These are phyloP conservation scores for Omphalotus guepiniiformis DNA, from an alignment of 768 basidiomycete genomes.

Conservation along the genomic window DNA sequence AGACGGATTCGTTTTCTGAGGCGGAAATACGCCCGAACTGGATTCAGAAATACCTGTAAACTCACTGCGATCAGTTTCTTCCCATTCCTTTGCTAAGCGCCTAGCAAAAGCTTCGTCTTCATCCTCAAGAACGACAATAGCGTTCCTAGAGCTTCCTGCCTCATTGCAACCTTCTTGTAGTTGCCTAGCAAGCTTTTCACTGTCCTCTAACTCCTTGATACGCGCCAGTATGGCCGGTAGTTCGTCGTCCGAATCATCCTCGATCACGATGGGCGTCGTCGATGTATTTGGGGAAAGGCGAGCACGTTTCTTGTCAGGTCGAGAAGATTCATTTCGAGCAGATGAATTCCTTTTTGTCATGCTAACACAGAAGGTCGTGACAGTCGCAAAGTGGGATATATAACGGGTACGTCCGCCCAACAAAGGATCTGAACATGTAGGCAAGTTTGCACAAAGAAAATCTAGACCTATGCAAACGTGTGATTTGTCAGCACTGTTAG, in stretches of 20 bases:
- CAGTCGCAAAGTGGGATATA: no score
- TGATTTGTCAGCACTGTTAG: no score
- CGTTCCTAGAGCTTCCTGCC: conserved; percentile 12
- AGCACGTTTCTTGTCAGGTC: conserved; percentile 13
- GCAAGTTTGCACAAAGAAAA: no score
- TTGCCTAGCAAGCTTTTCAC: conserved; percentile 33
- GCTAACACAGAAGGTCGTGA: no score
- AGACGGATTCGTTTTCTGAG: background rate
- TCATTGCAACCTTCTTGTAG: conserved; percentile 27
- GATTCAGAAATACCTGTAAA: no score
- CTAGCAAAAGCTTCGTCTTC: conserved; percentile 16
- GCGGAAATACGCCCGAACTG: no score
- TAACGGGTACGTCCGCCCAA: no score
- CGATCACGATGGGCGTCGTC: conserved; percentile 18
- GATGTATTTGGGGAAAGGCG: conserved; percentile 3
- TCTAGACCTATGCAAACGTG: no score
- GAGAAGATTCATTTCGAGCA: no score
- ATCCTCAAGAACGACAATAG: conserved; percentile 27
- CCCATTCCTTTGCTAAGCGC: conserved; percentile 3
- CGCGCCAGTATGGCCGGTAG: conserved; percentile 34
- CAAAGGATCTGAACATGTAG: no score
- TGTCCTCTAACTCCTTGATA: conserved; percentile 40
- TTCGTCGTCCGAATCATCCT: conserved; percentile 32
- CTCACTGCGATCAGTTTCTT: background rate
- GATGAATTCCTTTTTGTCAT: no score